Evolutionary conservation across 495 filamentous ascomycete genomes (phyloP), one percentile per base, ranked within the genome.

Genomic region (Penicillium riverlandense): DNA sequence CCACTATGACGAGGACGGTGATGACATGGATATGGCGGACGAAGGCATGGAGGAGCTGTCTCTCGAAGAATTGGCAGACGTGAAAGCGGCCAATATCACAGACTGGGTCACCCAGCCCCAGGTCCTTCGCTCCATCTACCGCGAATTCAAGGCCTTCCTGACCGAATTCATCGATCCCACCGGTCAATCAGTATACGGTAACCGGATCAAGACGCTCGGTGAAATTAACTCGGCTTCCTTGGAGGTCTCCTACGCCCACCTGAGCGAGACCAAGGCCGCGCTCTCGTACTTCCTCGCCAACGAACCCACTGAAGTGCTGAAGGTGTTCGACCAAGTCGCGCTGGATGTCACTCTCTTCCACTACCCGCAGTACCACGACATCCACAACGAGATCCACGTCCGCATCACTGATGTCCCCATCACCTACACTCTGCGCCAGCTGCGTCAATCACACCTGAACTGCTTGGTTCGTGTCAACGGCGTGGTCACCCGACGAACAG

Each of bases 241-340:
- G 7, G 94, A 97, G 62, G 90, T 99, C 27, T 96, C 89, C 10
- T 99, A 94, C 63, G 85, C 89, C 49, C 91, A 99, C 60, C 72
- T 99, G 33, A 79, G 86, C 12, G 77, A 82, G 30, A 84, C 85
- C 34, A 97, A 95, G 67, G 91, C 94, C n/a, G 90, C 88, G 27
- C 75, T 99, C n/a, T 91, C 89, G 11, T 96, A 95, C 62, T 99
- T 96, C 74, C 74, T 97, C 29, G 94, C 91, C 52, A 99, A 97
- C 58, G 88, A 92, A 8, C 94, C 94, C 0, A 79, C 87, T 35
- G 90, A 95, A 60, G 83, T 96, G 47, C 77, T 99, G 48, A 91
- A 92, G 64, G 85, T 97, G 37, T 97, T 99, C 56, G 94, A 99
- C 56, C 84, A 95, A 47, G 92, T 95, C 2, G 94, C 94, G 30